Percentiles rank a stretch among this genome's conserved stretches.
Conservation (phyloP, 306 rosid species). For the Vigna reflexopilosa region DNA sequence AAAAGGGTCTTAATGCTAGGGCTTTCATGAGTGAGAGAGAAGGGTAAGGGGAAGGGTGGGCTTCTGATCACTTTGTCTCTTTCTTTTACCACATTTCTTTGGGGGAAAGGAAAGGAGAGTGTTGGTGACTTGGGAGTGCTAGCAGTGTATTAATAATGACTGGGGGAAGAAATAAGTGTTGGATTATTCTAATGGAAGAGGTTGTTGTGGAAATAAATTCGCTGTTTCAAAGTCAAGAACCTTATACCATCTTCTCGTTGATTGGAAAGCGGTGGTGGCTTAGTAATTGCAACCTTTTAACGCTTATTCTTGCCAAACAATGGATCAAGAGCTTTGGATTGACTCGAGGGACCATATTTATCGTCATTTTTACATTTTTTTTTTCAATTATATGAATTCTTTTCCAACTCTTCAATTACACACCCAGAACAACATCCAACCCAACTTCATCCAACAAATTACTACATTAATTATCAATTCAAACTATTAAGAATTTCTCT, state of each 20-base stretch:
- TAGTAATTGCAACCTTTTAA: slow-evolving; percentile 76
- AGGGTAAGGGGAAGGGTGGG: slow-evolving; percentile 40
- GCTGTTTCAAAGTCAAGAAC: slow-evolving; percentile 74
- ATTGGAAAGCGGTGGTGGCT: slow-evolving; percentile 82
- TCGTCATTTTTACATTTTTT: slow-evolving; percentile 26
- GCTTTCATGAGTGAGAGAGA: slow-evolving; percentile 36
- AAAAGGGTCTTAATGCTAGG: slow-evolving; percentile 64
- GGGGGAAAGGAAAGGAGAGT: slow-evolving; percentile 25
- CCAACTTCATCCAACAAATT: too few species aligned
- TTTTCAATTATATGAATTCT: too few species aligned
- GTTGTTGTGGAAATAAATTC: slow-evolving; percentile 88
- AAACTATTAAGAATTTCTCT: too few species aligned
- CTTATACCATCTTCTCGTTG: slow-evolving; percentile 47
- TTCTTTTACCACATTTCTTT: slow-evolving; percentile 44
- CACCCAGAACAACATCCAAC: too few species aligned
- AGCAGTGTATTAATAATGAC: slow-evolving; percentile 52
- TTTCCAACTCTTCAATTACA: too few species aligned
- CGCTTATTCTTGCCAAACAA: slow-evolving; percentile 55
- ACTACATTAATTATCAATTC: too few species aligned
- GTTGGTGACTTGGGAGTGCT: slow-evolving; percentile 43
- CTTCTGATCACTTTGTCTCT: slow-evolving; percentile 63
- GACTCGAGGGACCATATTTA: slow-evolving; percentile 96
- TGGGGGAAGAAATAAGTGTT: slow-evolving; percentile 28
- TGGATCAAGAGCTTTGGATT: slow-evolving; percentile 65
- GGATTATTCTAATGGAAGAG: slow-evolving; percentile 83